These are phyloP conservation scores for Talaromyces sp. DNA, from an alignment of 2,329 filamentous ascomycete genomes.

Conservation along the genomic window DNA sequence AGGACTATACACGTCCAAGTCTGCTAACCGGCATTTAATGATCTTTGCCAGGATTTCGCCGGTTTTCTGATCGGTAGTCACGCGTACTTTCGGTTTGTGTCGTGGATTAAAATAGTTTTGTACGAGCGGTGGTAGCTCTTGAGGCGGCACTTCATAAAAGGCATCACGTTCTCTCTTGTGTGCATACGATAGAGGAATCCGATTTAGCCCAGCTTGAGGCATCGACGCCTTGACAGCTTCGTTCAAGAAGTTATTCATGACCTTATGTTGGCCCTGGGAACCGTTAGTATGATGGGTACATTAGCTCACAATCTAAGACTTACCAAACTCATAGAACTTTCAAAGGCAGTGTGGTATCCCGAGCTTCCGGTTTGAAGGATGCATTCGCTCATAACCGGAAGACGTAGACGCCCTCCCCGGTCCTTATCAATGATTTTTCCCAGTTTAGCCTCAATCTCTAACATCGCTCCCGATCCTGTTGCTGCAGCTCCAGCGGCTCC, in stretches of 20 bases:
- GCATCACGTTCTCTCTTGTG: conserved; percentile 79
- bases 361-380: conserved; percentile 57
- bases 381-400: conserved; percentile 66
- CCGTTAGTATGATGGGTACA: conserved; percentile 17
- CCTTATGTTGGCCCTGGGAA: conserved; percentile 67
- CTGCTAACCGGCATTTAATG: conserved; percentile 81
- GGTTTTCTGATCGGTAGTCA: conserved; percentile 71
- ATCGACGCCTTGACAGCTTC: conserved; percentile 52
- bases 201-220: conserved; percentile 33
- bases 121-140: conserved; percentile 60
- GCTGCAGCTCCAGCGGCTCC: conserved; percentile 53
- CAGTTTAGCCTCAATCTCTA: conserved; percentile 93
- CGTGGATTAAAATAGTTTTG: conserved; percentile 55
- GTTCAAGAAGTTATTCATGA: conserved; percentile 82
- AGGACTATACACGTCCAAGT: conserved; percentile 83
- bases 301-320: conserved; percentile 26
- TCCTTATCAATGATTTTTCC: conserved; percentile 73
- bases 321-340: conserved; percentile 87
- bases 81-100: conserved; percentile 61
- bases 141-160: conserved; percentile 69
- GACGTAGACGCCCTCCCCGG: conserved; percentile 61
- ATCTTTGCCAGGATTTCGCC: conserved; percentile 71
- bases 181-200: conserved; percentile 60
- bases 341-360: conserved; percentile 59
- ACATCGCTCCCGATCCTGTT: conserved; percentile 60